Base-by-base conservation (phyloP, 2,329 filamentous ascomycete genomes). In the Fusarium brevicatenulatum region DNA sequence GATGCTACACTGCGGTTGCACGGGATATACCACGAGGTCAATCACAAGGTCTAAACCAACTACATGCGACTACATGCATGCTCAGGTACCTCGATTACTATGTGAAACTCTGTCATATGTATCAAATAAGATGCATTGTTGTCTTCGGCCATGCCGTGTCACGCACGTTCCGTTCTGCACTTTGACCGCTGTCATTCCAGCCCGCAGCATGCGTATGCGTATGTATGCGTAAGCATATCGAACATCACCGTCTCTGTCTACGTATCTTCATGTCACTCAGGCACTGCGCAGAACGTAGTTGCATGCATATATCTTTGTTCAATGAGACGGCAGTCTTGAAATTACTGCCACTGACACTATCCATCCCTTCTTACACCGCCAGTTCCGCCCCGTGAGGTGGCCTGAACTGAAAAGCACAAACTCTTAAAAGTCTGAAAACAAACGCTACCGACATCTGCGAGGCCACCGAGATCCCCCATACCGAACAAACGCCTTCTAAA, bases 311-410 rank as follows among this genome's bases (percentile, higher is more conserved):
- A 58, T 65, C 42, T 72, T 40, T 66, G 54, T 60, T 73, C 44
- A 60, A 73, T 57, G 67, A 63, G 47, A 59, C 23, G 34, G 25
- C 63, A 74, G 71, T 69, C 55, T 43, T 69, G 49, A 72, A 70
- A 70, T 53, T 68, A 72, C 65, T 76, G 63, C 62, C 59, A 72
- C 62, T 60, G 49, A 37, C 21, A 57, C 57, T 54, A 63, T 75
- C 46, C 58, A 49, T 72, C 56, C 56, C 53, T 72, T 66, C 63
- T 59, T 74, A 73, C 74, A 77, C 71, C 74, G 73, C 71, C 71
- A 76, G 75, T 77, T 70, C 62, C 56, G 66, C 74, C 68, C 75
- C 75, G 75, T 59, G 75, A 77, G 75, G 75, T 73, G 68, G 62
- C 73, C 62, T 74, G 59, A 72, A 63, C 59, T 61, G 50, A 66